Conservation (phyloP, 192 early-diverging fungal genomes). For the Coemansia sp. region DNA sequence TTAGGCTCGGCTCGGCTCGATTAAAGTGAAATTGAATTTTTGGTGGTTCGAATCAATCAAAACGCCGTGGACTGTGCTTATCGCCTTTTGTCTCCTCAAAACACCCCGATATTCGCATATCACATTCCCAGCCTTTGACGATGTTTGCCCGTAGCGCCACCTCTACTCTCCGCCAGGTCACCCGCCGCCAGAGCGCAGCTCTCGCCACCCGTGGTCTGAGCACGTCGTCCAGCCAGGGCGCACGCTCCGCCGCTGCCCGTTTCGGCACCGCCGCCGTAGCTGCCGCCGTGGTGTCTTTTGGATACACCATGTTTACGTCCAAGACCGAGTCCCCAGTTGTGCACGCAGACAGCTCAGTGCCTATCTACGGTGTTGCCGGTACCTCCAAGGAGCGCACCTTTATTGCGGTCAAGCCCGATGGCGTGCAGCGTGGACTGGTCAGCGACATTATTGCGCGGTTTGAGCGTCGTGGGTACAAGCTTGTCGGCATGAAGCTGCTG, state of each 20-base stretch:
- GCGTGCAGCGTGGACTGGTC: conserved; percentile 82
- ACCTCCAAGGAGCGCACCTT: conserved; percentile 70
- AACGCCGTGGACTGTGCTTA: not conserved
- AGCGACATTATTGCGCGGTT: conserved; percentile 85
- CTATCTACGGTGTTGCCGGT: conserved; percentile 59
- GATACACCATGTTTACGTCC: conserved; percentile 28
- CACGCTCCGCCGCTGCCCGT: conserved; percentile 15
- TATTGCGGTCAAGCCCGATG: conserved; percentile 81
- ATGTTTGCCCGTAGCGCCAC: conserved; percentile 51
- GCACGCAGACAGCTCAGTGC: conserved; percentile 41
- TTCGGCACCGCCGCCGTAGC: conserved; percentile 38
- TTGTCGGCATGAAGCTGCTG: conserved; percentile 78
- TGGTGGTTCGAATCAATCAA: not conserved
- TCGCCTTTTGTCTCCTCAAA: conserved; percentile 9
- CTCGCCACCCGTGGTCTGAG: conserved; percentile 29
- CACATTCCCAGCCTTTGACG: not conserved
- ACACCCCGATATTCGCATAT: not conserved
- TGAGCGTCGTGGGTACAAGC: conserved; percentile 88
- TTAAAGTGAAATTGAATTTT: not conserved
- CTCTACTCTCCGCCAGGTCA: conserved; percentile 40
- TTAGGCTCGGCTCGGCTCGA: not conserved
- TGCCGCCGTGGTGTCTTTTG: conserved; percentile 32
- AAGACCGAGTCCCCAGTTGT: conserved; percentile 19
- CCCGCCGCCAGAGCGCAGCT: conserved; percentile 46
- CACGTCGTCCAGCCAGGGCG: conserved; percentile 25